Conservation (phyloP, 352 stramenopile species). For the Pythium diclinum region DNA sequence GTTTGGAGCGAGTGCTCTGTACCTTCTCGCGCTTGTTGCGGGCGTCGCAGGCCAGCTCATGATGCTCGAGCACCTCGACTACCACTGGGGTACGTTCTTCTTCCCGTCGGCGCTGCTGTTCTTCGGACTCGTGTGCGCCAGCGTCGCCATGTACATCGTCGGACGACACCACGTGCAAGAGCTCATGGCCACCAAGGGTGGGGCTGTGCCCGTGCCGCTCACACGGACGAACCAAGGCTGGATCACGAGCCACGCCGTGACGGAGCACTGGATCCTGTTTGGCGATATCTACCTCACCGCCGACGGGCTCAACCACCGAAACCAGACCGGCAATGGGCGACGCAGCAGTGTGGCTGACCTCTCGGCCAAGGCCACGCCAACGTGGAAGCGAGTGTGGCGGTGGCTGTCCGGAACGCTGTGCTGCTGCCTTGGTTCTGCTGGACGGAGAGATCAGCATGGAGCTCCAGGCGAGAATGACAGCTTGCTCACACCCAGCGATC, state of each 20-base stretch:
- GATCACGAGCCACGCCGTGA: slow-evolving; percentile 78
- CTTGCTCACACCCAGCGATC: slow-evolving; percentile 43
- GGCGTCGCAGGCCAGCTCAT: slow-evolving; percentile 68
- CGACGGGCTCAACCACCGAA: slow-evolving; percentile 54
- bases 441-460: slow-evolving; percentile 32
- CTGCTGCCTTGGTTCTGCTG: neutral
- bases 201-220: slow-evolving; percentile 72
- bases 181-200: slow-evolving; percentile 76
- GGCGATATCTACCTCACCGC: slow-evolving; percentile 71
- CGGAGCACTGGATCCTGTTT: slow-evolving; percentile 83
- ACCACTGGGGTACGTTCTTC: slow-evolving; percentile 67
- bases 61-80: slow-evolving; percentile 70
- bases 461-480: slow-evolving; percentile 13
- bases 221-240: slow-evolving; percentile 72
- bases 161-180: slow-evolving; percentile 74
- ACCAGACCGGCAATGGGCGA: slow-evolving; percentile 36
- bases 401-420: slow-evolving; percentile 14
- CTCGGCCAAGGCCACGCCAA: slow-evolving; percentile 17
- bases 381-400: slow-evolving; percentile 29
- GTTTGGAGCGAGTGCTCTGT: slow-evolving; percentile 67
- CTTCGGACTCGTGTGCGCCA: slow-evolving; percentile 68
- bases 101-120: slow-evolving; percentile 78
- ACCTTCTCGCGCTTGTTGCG: slow-evolving; percentile 60
- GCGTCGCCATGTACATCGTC: slow-evolving; percentile 79
- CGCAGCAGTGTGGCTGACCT: slow-evolving; percentile 55